Percentiles rank a stretch among this genome's conserved stretches.
These are phyloP conservation scores for Butyriboletus appendiculatus DNA, from an alignment of 1,284 basidiomycete genomes.

Conservation along the genomic window DNA sequence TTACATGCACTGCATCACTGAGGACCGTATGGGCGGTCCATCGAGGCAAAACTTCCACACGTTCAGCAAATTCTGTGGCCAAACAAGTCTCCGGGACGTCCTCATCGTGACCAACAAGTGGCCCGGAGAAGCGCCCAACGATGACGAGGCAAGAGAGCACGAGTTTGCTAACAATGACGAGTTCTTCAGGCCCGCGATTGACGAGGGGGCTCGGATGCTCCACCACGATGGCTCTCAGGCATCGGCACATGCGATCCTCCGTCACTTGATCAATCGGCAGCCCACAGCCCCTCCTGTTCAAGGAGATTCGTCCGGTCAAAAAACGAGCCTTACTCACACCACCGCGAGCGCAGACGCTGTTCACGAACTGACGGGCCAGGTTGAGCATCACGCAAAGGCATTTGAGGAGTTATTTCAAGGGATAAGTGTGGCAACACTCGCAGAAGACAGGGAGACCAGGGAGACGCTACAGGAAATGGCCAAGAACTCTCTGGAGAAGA, in stretches of 20 bases:
- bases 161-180: conserved; percentile 33
- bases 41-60: conserved; percentile 46
- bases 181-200: conserved; percentile 38
- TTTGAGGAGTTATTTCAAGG: conserved; percentile 30
- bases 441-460: conserved; percentile 32
- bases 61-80: conserved; percentile 50
- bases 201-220: conserved; percentile 40
- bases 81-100: conserved; percentile 45
- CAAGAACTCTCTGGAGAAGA: conserved; percentile 28
- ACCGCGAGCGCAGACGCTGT: conserved; percentile 32
- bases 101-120: conserved; percentile 48
- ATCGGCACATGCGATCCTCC: conserved; percentile 36
- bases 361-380: conserved; percentile 31
- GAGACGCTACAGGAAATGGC: conserved; percentile 32
- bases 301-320: conserved; percentile 31
- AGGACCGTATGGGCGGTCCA: conserved; percentile 45
- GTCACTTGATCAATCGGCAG: conserved; percentile 29
- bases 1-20: conserved; percentile 53
- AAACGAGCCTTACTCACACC: conserved; percentile 30
- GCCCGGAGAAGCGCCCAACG: conserved; percentile 31
- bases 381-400: conserved; percentile 32
- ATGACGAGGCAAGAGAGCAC: conserved; percentile 28
- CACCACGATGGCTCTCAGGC: conserved; percentile 34
- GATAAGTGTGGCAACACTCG: conserved; percentile 31
- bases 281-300: conserved; percentile 32